Evolutionary conservation across 768 basidiomycete species (phyloP), one percentile per base, ranked within the genome.

Genomic region (Gautieria morchelliformis): DNA sequence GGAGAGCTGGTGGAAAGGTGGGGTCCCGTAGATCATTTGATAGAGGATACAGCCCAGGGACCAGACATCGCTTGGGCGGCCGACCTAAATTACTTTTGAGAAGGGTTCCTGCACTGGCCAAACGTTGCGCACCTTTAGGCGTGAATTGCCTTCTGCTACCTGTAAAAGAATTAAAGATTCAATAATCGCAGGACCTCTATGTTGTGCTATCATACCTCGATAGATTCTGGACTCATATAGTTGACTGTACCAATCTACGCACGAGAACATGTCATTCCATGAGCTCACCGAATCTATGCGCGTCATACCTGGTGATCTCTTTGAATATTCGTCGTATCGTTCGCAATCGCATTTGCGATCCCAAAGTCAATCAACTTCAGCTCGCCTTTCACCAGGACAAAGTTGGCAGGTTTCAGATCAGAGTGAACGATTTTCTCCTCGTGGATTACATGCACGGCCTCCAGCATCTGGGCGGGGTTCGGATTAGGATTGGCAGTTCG

Each of bases 351-450:
- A 67, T 97, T 97, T 14, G 95, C 94, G 65, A 99, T 99, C n/a
- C 95, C 95, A 66, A 99, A 99, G 69, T 99, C 95, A 62, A 99
- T 99, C 61, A 99, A 74, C 78, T 99, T 99, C 57, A 99, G 75
- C 62, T 92, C 87, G 5, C 95, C 95, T 58, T 87, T 85, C 56
- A 98, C 95, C 32, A 99, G 77, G 20, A 99, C 94, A 63, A 99
- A 99, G 70, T 99, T 99, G 4, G 96, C 95, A 6, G 95, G 95
- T 68, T 99, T 99, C 56, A 98, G 77, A 70, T 99, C 95, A 19
- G 94, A 95, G 71, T 99, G 95, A 2, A 99, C 95, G 60, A 99
- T 96, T 71, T 95, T 95, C 72, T 96, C 93, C 61, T 95, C 90
- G 66, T 99, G 95, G 53, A 97, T 95, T 56, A 97, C 87, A 58